Base-by-base conservation (phyloP, 176 grass and related monocot genomes). In the Tillandsia leiboldiana region DNA sequence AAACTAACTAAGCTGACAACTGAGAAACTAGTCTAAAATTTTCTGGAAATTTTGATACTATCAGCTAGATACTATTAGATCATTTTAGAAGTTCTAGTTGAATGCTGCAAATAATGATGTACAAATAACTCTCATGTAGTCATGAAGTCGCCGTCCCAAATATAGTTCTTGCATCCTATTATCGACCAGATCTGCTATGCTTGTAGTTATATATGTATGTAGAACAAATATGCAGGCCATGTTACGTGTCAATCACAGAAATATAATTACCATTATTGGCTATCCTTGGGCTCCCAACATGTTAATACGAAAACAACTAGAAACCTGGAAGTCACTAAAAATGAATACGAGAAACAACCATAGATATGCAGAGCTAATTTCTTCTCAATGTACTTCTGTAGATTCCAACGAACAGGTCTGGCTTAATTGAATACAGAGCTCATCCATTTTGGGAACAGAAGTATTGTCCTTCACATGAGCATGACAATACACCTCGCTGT, bases 361-460 rank as follows among this genome's bases (percentile, higher is more conserved):
- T 61, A 27, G 14, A 73, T 22, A 48, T 75, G 48, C 65, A n/a
- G 6, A 51, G 58, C 70, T 67, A 70, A 70, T 11, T 80, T 26
- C 48, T 54, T 64, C 18, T 71, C 66, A 18, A 57, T 77, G 1
- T 65, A 15, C 51, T 67, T 89, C 49, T 62, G 28, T 65, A 96
- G 92, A 96, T 96, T 66, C 86, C 92, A 59, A 86, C 73, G 18
- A 96, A 89, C 73, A 85, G 81, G 52, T 29, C 70, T 63, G 88
- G 85, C 13, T 63, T 88, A 79, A 91, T 91, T 71, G 88, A 96
- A 70, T 96, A 89, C 63, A 84, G 80, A 89, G 86, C 83, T 18
- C 86, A 91, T 75, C 88, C 88, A 59, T 96, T 91, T 73, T 96
- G 92, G 88, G 92, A 83, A 23, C 88, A 91, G 58, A 96, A 96